Base-by-base conservation (phyloP, 768 basidiomycete genomes). In the Lentinus brumalis region DNA sequence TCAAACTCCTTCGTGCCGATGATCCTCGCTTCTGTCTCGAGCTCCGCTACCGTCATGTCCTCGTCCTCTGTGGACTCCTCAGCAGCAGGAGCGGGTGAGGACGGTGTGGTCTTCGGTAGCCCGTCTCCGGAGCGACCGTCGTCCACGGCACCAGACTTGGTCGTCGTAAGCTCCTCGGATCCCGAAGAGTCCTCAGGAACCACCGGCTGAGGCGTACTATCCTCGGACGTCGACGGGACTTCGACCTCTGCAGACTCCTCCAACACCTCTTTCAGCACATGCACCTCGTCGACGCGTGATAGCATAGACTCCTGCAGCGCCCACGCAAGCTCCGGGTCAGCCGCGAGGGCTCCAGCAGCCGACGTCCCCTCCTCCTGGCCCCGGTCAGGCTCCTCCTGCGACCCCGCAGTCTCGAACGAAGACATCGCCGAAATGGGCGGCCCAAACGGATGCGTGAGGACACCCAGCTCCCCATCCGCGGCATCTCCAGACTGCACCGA, bases 1-100 rank as follows among this genome's bases (percentile, higher is more conserved):
- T 45, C 26, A 62, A 96, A 92, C 26, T 70, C 67, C 64, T 83
- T 87, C 8, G 71, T 83, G 14, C 93, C 94, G 29, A 96, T 85
- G 40, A 92, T 83, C 10, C 50, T 55, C 4, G 64, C 60, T 29
- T 65, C 59, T 7, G 56, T 53, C 35, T 64, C 56, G 0, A 61
- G 49, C 31, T 65, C 61, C 0, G 51, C 57, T 10, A 44, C 59
- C 4, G 63, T 53, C 52, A 64, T 62, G 21, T 26, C 26, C 49
- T 52, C 51, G 14, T 53, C 59, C 8, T 51, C 66, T 15, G 56
- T 52, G 1, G 46, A 54, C 21, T 47, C 46, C 4, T 57, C 60
- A 16, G 46, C 46, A 2, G 56, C 50, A 0, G 31, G 40, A 8
- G 40, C 5, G n/a, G 61, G 57, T 1, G 61, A 55, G 1, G 39